phyloP scores from a whole-genome alignment of 208 protist species.

The Crithidia fasciculata region DNA sequence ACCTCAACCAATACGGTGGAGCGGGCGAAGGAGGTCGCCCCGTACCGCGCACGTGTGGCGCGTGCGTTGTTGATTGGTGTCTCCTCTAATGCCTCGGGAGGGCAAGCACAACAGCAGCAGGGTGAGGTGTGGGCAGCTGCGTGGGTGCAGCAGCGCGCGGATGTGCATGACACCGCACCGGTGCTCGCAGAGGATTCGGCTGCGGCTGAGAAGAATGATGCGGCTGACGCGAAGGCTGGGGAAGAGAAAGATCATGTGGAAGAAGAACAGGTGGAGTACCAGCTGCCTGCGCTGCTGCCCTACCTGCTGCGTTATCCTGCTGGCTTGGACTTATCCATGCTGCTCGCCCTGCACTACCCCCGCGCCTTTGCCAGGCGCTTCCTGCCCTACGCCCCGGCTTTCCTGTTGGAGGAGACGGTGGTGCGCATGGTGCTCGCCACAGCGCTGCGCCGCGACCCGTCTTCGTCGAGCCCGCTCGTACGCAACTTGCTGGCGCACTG shows the following conservation, averaged over 20 bases:
- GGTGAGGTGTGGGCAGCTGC: constrained; percentile 14
- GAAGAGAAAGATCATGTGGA: constrained; percentile 16
- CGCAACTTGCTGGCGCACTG: constrained; percentile 59
- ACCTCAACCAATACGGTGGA: constrained; percentile 34
- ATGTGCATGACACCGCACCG: constrained; percentile 21
- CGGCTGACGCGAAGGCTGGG: background rate
- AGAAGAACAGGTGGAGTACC: constrained; percentile 24
- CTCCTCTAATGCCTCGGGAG: background rate
- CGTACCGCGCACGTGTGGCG: constrained; percentile 27
- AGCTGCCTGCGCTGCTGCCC: constrained; percentile 69
- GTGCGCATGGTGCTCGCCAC: constrained; percentile 41
- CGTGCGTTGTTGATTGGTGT: constrained; percentile 32
- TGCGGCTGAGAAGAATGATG: background rate
- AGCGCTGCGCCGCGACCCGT: constrained; percentile 37
- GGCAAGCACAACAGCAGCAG: background rate
- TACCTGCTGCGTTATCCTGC: constrained; percentile 58
- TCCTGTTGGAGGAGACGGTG: constrained; percentile 52
- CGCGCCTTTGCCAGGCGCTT: constrained; percentile 58
- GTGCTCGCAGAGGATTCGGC: background rate
- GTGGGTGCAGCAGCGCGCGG: constrained; percentile 24
- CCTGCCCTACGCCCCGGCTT: constrained; percentile 46
- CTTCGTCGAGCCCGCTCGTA: constrained; percentile 44
- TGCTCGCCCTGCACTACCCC: constrained; percentile 45
- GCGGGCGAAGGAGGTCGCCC: constrained; percentile 31
- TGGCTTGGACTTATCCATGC: constrained; percentile 40